Conservation (phyloP, 1,139 yeast genomes). For the Blastobotrys raffinosifermentans region DNA sequence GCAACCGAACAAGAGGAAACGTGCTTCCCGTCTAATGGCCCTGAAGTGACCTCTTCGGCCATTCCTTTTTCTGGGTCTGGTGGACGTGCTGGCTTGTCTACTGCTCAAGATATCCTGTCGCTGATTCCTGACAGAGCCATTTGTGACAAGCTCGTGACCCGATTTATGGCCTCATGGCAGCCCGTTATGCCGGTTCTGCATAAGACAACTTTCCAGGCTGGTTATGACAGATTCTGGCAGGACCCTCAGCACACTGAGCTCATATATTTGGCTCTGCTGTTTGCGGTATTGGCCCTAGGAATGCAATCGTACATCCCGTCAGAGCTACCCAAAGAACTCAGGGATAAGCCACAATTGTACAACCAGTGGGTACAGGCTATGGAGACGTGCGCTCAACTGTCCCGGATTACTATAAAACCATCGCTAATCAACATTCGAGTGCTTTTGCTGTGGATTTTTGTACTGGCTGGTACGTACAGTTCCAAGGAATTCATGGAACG, state of each 20-base stretch:
- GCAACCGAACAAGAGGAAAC: conserved; percentile 7
- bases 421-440: conserved; percentile 30
- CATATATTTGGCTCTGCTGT: conserved; percentile 29
- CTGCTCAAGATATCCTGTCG: conserved; percentile 23
- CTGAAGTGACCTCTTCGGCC: conserved; percentile 9
- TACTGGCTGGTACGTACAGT: conserved; percentile 20
- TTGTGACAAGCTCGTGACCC: conserved; percentile 26
- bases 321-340: conserved; percentile 17
- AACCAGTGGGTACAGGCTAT: conserved; percentile 27
- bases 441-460: conserved; percentile 28
- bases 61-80: conserved; percentile 14
- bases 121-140: conserved; percentile 24
- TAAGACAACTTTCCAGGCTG: conserved; percentile 26
- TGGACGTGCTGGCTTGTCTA: conserved; percentile 1
- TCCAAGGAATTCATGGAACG: conserved; percentile 23
- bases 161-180: conserved; percentile 28
- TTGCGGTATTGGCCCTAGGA: conserved; percentile 28
- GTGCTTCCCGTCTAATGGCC: conserved; percentile 13
- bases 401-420: conserved; percentile 30
- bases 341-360: conserved; percentile 23
- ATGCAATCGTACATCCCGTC: conserved; percentile 25
- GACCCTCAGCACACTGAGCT: conserved; percentile 27
- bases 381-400: conserved; percentile 28
- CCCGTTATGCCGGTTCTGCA: conserved; percentile 29
- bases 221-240: conserved; percentile 28